phyloP scores from a whole-genome alignment of 2,329 filamentous ascomycete genomes.

The Biscogniauxia mediterranea region DNA sequence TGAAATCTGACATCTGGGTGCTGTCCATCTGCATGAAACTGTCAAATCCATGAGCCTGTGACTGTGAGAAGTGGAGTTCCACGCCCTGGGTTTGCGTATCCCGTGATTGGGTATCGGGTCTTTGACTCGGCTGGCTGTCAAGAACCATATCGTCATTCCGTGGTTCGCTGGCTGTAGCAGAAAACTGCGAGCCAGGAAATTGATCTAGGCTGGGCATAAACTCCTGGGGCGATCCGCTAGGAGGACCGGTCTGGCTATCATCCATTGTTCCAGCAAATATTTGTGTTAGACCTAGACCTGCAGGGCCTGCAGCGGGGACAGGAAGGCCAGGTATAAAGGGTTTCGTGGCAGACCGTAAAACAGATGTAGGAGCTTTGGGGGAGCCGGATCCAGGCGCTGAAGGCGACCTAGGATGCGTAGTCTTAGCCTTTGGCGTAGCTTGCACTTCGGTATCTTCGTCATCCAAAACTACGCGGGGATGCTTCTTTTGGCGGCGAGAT shows the following conservation, averaged over 20 bases:
- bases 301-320: constrained; percentile 50
- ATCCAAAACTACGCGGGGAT: constrained; percentile 56
- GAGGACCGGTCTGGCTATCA: constrained; percentile 46
- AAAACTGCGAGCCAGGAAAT: constrained; percentile 60
- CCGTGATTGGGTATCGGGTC: constrained; percentile 34
- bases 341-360: constrained; percentile 67
- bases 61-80: constrained; percentile 58
- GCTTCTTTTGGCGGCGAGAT: constrained; percentile 50
- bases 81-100: constrained; percentile 48
- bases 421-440: constrained; percentile 51
- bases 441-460: constrained; percentile 52
- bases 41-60: constrained; percentile 58
- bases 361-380: constrained; percentile 58
- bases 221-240: constrained; percentile 40
- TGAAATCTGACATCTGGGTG: constrained; percentile 67
- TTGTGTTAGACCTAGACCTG: constrained; percentile 76
- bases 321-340: constrained; percentile 68
- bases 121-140: constrained; percentile 47
- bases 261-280: constrained; percentile 91
- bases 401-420: constrained; percentile 40
- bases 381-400: constrained; percentile 44
- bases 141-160: constrained; percentile 50
- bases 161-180: constrained; percentile 55
- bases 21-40: constrained; percentile 49
- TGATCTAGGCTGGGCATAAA: constrained; percentile 57